phyloP scores from a whole-genome alignment of 768 basidiomycete genomes.

The Ramaria sp. region DNA sequence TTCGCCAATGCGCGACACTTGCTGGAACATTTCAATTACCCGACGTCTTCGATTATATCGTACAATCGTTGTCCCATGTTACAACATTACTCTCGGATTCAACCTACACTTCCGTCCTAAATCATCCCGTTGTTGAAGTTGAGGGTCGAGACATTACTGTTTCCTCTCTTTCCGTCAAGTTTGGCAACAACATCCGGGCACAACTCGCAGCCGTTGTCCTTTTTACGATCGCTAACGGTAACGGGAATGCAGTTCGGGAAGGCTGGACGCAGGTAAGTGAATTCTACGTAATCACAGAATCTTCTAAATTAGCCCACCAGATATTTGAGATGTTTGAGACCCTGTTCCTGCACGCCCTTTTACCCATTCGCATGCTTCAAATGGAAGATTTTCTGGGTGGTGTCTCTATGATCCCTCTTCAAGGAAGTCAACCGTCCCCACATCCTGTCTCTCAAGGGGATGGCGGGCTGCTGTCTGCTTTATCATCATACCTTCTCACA shows the following conservation, averaged over 20 bases:
- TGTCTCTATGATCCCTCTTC: constrained; percentile 82
- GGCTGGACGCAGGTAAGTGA: constrained; percentile 79
- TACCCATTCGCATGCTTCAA: constrained; percentile 85
- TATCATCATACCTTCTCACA: constrained; percentile 95
- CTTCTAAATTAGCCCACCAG: constrained; percentile 26
- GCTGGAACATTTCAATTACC: constrained; percentile 83
- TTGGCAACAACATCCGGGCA: constrained; percentile 90
- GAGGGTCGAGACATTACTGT: constrained; percentile 87
- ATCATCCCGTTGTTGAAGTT: constrained; percentile 81
- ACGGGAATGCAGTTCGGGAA: constrained; percentile 86
- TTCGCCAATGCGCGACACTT: constrained; percentile 90
- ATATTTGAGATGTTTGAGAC: constrained; percentile 99
- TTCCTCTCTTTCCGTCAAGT: constrained; percentile 83
- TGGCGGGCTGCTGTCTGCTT: constrained; percentile 83
- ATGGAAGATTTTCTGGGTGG: constrained; percentile 99
- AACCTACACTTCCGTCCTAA: constrained; percentile 59
- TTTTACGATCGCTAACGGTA: constrained; percentile 95
- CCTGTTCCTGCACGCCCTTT: constrained; percentile 84
- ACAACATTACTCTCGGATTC: constrained; percentile 77
- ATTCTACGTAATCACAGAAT: neutral
- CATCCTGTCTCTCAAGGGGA: constrained; percentile 50
- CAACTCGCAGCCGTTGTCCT: constrained; percentile 95
- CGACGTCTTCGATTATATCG: constrained; percentile 95
- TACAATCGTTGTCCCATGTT: constrained; percentile 83
- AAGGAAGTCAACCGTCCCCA: constrained; percentile 52